Base-by-base conservation (phyloP, 2,329 filamentous ascomycete genomes). In the Chrysoporthe austroafricana region DNA sequence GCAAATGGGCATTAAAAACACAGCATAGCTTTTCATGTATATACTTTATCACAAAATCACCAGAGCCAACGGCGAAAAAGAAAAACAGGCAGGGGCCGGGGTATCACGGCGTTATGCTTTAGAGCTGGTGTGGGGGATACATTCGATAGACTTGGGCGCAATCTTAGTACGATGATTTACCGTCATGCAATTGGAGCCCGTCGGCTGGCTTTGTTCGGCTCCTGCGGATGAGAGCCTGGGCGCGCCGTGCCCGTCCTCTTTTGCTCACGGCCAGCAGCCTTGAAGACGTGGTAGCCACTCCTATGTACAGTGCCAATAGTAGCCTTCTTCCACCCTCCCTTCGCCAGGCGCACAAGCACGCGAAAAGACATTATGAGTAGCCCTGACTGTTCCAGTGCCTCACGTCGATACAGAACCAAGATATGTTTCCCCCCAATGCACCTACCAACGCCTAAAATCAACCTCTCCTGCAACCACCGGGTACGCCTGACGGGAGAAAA, bases 131-230 rank as follows among this genome's bases (percentile, higher is more conserved):
- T 11, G 48, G 46, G n/a, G 11, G 14, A 26, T 36, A 18, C 34
- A 39, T 50, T 42, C 8, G 34, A 54, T 62, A 62, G 46, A 62
- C 60, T 26, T 5, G 13, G 44, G 60, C 60, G 34, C 34, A 39
- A 7, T 57, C 54, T 57, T 18, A 18, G 16, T 21, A 57, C 44
- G 11, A 48, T 46, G 42, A 61, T 48, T 9, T 9, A 18, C n/a
- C 16, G 18, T 39, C 34, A 39, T 39, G 7, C 54, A 57, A 39
- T 36, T 4, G 3, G 4, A 43, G 44, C 43, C 43, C 16, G 43
- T 26, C 43, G 16, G 8, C 26, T 48, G 16, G 14, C 26, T 14
- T 57, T 32, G 7, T 36, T 18, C 39, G 32, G 26, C 26, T 54
- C 13, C 9, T 39, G 4, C 36, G 36, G 4, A 9, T 39, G 36